These are phyloP conservation scores for Picochlorum sp. DNA, from an alignment of 139 green algal genomes.

Conservation along the genomic window DNA sequence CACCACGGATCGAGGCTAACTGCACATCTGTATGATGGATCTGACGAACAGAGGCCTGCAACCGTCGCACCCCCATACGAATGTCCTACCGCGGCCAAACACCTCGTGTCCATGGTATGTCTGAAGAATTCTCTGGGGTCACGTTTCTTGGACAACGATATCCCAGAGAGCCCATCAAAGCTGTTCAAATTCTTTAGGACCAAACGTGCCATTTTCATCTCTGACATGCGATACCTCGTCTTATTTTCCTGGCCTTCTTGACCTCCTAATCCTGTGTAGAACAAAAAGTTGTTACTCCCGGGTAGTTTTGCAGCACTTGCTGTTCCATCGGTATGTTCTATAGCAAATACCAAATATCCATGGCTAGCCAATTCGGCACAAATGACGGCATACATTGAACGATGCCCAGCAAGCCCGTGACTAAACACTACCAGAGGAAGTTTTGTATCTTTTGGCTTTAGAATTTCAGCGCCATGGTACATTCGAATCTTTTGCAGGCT, in stretches of 20 bases:
- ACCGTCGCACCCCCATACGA: slow-evolving; percentile 54
- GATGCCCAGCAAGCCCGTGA: slow-evolving; percentile 44
- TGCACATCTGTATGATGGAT: slow-evolving; percentile 27
- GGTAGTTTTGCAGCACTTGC: slow-evolving; percentile 29
- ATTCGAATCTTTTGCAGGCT: too few species aligned
- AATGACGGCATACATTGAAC: slow-evolving; percentile 50
- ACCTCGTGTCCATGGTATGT: slow-evolving; percentile 32
- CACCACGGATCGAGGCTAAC: slow-evolving; percentile 58
- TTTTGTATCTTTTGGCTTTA: slow-evolving; percentile 20
- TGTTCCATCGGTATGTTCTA: slow-evolving; percentile 61
- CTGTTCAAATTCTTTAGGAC: slow-evolving; percentile 5
- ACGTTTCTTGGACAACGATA: slow-evolving; percentile 8
- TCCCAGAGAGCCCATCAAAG: not conserved
- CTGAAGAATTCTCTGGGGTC: slow-evolving; percentile 14
- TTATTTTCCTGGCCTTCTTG: slow-evolving; percentile 16
- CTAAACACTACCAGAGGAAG: slow-evolving; percentile 36
- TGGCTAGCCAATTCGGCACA: slow-evolving; percentile 48
- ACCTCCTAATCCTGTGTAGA: slow-evolving; percentile 16
- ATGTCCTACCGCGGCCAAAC: slow-evolving; percentile 37
- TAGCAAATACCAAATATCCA: slow-evolving; percentile 53
- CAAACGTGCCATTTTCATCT: slow-evolving; percentile 19
- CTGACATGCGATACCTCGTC: slow-evolving; percentile 13
- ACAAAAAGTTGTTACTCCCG: slow-evolving; percentile 4
- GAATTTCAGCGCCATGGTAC: not conserved
- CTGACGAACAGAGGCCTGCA: slow-evolving; percentile 25